These are phyloP conservation scores for Akanthomyces lecanii DNA, from an alignment of 2,329 filamentous ascomycete species.

Conservation along the genomic window DNA sequence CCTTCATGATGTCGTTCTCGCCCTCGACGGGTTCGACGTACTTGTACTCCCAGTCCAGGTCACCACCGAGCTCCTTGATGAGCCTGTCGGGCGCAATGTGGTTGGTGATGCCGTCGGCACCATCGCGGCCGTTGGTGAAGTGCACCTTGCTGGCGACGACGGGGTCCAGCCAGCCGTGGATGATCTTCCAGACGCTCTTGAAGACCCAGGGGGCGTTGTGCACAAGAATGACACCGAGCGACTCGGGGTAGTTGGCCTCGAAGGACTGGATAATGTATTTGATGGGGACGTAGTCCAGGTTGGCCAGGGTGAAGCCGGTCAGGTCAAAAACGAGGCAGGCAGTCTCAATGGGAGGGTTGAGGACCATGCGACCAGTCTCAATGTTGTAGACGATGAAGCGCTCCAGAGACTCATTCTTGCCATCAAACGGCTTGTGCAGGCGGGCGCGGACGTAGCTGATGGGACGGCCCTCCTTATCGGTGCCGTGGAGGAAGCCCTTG, in stretches of 20 bases:
- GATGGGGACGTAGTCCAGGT: conserved; percentile 73
- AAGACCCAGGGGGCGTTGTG: conserved; percentile 76
- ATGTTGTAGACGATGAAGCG: conserved; percentile 38
- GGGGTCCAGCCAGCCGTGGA: conserved; percentile 71
- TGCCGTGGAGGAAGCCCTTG: conserved; percentile 36
- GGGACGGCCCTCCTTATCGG: conserved; percentile 32
- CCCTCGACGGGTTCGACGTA: conserved; percentile 57
- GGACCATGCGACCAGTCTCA: conserved; percentile 27
- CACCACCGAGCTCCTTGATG: conserved; percentile 59
- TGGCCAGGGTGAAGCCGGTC: conserved; percentile 64
- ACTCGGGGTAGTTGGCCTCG: conserved; percentile 74
- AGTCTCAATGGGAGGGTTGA: conserved; percentile 21
- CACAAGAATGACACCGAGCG: conserved; percentile 64
- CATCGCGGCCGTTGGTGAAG: conserved; percentile 60
- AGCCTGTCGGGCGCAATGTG: conserved; percentile 40
- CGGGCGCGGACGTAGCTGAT: conserved; percentile 35
- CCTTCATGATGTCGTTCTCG: conserved; percentile 55
- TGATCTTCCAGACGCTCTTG: conserved; percentile 54
- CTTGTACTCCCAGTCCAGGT: conserved; percentile 67
- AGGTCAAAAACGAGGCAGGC: conserved; percentile 64
- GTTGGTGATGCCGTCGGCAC: conserved; percentile 50
- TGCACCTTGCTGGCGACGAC: conserved; percentile 70
- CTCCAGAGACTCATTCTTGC: conserved; percentile 33
- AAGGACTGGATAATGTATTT: conserved; percentile 79
- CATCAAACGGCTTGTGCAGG: conserved; percentile 29